A percentile compares a stretch with the other conserved stretches of the same genome.
These are phyloP conservation scores for Colletotrichum abscissum DNA, from an alignment of 2,329 filamentous ascomycete genomes.

Conservation along the genomic window DNA sequence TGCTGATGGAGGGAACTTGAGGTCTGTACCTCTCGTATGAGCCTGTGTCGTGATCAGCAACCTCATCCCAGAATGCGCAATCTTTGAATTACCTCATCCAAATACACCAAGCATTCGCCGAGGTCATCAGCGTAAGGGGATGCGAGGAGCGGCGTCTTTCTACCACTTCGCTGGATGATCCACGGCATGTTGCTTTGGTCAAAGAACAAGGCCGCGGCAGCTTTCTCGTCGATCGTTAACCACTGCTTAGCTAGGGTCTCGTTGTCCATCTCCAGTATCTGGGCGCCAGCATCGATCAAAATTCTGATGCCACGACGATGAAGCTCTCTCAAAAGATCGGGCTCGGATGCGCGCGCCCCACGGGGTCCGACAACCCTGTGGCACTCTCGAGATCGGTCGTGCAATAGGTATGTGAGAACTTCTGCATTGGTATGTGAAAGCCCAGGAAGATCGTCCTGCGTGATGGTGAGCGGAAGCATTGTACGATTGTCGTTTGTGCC, in stretches of 20 bases:
- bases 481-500: slow-evolving; percentile 75
- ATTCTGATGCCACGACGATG: slow-evolving; percentile 54
- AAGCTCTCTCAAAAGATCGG: slow-evolving; percentile 55
- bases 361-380: slow-evolving; percentile 39
- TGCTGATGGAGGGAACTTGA: slow-evolving; percentile 62
- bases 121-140: slow-evolving; percentile 67
- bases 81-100: slow-evolving; percentile 58
- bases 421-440: slow-evolving; percentile 72
- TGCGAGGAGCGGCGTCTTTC: slow-evolving; percentile 57
- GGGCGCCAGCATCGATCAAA: slow-evolving; percentile 73
- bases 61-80: neutral
- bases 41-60: slow-evolving; percentile 44
- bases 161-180: slow-evolving; percentile 52
- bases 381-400: slow-evolving; percentile 62
- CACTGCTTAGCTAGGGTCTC: slow-evolving; percentile 58
- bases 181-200: slow-evolving; percentile 55
- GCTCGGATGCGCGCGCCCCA: slow-evolving; percentile 51
- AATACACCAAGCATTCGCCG: slow-evolving; percentile 63
- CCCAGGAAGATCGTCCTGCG: slow-evolving; percentile 67
- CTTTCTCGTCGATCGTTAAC: slow-evolving; percentile 57
- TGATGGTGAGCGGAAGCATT: slow-evolving; percentile 70
- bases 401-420: slow-evolving; percentile 69
- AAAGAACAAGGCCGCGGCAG: slow-evolving; percentile 66
- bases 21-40: slow-evolving; percentile 70
- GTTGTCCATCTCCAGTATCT: slow-evolving; percentile 72